Percentiles rank a stretch among this genome's conserved stretches.
Evolutionary conservation across 768 basidiomycete species (phyloP).

Genomic region (Pleurotus tuoliensis): DNA sequence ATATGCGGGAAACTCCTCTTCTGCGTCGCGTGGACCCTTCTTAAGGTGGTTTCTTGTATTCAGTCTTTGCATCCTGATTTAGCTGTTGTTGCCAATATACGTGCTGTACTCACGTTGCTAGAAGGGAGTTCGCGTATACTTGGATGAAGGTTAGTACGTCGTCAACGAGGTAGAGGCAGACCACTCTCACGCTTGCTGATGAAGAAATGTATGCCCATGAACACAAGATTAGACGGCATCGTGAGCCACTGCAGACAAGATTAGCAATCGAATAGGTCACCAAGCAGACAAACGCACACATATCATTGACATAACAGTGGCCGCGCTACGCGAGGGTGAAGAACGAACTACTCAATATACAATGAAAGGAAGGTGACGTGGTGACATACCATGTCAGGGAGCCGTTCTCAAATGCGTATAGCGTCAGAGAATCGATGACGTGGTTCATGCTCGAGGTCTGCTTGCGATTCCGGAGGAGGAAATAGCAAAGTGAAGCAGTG

Average conservation of each 20-base stretch:
- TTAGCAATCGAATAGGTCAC: neutral
- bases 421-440: constrained; percentile 41
- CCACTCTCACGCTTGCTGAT: constrained; percentile 38
- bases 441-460: constrained; percentile 39
- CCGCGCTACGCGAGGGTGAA: constrained; percentile 23
- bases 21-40: neutral
- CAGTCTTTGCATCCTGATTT: neutral
- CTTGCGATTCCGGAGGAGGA: constrained; percentile 35
- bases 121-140: constrained; percentile 6
- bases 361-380: neutral
- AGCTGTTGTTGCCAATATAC: neutral
- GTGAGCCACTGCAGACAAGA: constrained; percentile 31
- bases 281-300: constrained; percentile 27
- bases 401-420: constrained; percentile 52
- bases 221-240: constrained; percentile 38
- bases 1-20: neutral
- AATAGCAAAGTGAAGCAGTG: constrained; percentile 38
- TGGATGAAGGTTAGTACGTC: neutral
- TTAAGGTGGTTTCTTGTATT: constrained; percentile 4
- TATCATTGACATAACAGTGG: constrained; percentile 36
- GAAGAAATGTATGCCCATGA: constrained; percentile 44
- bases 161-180: neutral
- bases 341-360: neutral
- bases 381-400: constrained; percentile 39
- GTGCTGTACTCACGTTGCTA: neutral